phyloP scores from a whole-genome alignment of 208 protist genomes.

The Wallacemonas sp. region DNA sequence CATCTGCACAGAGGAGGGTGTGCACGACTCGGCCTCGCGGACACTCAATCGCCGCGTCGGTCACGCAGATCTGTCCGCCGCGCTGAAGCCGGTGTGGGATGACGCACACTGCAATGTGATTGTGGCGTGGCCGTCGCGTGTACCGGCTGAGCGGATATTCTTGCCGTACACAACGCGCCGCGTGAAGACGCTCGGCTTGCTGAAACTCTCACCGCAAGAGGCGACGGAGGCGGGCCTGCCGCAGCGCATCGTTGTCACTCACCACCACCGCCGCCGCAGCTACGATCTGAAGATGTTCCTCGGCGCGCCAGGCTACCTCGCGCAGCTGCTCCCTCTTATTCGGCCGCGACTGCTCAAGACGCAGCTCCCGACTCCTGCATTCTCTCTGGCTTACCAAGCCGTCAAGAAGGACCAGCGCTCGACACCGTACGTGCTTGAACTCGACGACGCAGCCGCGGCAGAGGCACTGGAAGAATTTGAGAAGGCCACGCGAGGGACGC shows the following conservation, averaged over 20 bases:
- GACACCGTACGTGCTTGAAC: slow-evolving; percentile 20
- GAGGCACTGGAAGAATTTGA: slow-evolving; percentile 4
- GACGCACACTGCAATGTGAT: slow-evolving; percentile 26
- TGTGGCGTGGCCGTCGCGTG: slow-evolving; percentile 29
- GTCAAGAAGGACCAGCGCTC: slow-evolving; percentile 10
- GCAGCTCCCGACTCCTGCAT: slow-evolving; percentile 27
- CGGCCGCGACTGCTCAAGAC: slow-evolving; percentile 16
- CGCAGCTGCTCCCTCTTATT: slow-evolving; percentile 29
- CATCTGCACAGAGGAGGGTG: background rate
- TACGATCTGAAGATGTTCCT: slow-evolving; percentile 58
- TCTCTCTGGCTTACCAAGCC: slow-evolving; percentile 28
- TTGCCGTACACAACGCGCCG: slow-evolving; percentile 26
- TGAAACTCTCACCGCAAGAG: slow-evolving; percentile 9
- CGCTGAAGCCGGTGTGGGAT: slow-evolving; percentile 40
- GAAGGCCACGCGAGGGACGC: background rate
- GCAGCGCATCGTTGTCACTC: slow-evolving; percentile 21
- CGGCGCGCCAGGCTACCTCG: slow-evolving; percentile 68
- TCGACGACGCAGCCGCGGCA: slow-evolving; percentile 26
- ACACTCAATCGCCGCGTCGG: background rate
- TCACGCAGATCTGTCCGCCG: slow-evolving; percentile 43
- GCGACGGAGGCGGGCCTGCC: slow-evolving; percentile 21
- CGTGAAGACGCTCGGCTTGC: slow-evolving; percentile 26
- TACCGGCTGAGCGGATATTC: slow-evolving; percentile 23
- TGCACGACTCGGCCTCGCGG: background rate
- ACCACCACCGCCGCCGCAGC: slow-evolving; percentile 18